Base-by-base conservation (phyloP, 2,329 filamentous ascomycete genomes). In the Endothia cerciana region DNA sequence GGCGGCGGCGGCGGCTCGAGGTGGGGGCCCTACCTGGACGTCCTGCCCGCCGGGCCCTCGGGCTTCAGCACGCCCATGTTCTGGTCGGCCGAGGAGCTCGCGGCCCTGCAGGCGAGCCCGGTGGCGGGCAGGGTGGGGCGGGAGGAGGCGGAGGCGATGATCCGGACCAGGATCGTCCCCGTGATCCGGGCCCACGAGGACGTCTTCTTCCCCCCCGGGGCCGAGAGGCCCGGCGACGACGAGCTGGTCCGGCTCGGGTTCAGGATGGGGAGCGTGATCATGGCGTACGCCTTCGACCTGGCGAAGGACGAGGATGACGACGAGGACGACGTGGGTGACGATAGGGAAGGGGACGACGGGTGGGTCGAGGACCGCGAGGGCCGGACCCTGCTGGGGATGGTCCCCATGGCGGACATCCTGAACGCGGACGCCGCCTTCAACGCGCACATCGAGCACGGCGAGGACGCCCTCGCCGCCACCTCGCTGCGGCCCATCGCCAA, bases 231-330 rank as follows among this genome's bases (percentile, higher is more conserved):
- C 7, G 73, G 70, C 15, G 84, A 87, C 33, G 77, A 78, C 1
- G 77, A 83, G 30, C 75, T 88, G 1, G 69, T 86, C 2, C 68
- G 70, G 8, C 73, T 88, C 22, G 90, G 91, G 62, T 93, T 97
- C 75, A 84, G 87, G 10, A 94, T 97, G 89, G 93, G 91, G 1
- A 94, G 90, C 68, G 88, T 91, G 19, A 94, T 97, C 70, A 96
- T 97, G 93, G 90, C 93, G 0, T 97, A 97, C 74, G 93, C 93
- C 0, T 97, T 97, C 74, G 93, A 97, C 71, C 85, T 97, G 7
- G 85, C 87, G 58, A 81, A 81, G 8, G 78, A 80, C 4, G 78
- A 77, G 0, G 73, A 77, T 3, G 74, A 70, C 2, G 75, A 80
- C 3, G 51, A 63, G n/a, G 63, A 68, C 47, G 22, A 75, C 1